Percentiles rank a stretch among this genome's conserved stretches.
phyloP scores from a whole-genome alignment of 2,329 filamentous ascomycete genomes.

The Aspergillus calidoustus region DNA sequence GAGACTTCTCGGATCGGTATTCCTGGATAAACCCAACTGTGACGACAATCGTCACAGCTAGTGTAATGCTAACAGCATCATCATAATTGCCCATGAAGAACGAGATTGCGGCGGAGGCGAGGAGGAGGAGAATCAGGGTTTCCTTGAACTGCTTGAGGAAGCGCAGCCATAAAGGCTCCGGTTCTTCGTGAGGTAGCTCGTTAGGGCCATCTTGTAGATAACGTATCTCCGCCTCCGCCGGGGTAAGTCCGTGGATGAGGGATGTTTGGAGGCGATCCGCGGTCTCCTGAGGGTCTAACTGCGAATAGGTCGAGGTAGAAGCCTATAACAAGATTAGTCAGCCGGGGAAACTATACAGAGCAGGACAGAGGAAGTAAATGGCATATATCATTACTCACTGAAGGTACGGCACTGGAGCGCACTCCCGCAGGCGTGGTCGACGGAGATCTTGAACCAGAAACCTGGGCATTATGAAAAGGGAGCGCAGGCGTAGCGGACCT shows the following conservation, averaged over 20 bases:
- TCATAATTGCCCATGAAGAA: constrained; percentile 91
- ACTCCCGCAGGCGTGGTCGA: constrained; percentile 35
- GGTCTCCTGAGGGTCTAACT: constrained; percentile 77
- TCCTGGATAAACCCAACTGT: constrained; percentile 96
- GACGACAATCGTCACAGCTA: constrained; percentile 96
- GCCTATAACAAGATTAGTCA: constrained; percentile 33
- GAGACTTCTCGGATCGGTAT: constrained; percentile 95
- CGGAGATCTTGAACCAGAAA: constrained; percentile 33
- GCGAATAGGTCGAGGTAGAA: constrained; percentile 58
- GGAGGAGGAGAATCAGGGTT: constrained; percentile 87
- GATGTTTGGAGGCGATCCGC: constrained; percentile 80
- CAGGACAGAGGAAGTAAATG: not conserved
- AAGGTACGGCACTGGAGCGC: constrained; percentile 35
- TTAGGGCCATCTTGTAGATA: constrained; percentile 84
- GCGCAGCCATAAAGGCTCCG: constrained; percentile 91
- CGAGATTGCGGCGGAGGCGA: constrained; percentile 85
- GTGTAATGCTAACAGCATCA: constrained; percentile 92
- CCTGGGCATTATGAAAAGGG: constrained; percentile 59
- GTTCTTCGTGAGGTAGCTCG: constrained; percentile 90
- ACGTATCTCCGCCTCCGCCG: constrained; percentile 78
- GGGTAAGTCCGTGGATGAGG: constrained; percentile 78
- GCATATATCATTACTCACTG: constrained; percentile 33
- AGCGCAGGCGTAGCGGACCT: constrained; percentile 62
- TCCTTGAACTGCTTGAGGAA: constrained; percentile 98
- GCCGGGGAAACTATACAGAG: not conserved